Conservation (phyloP, 1,284 basidiomycete genomes). For the Porodaedalea pini region DNA sequence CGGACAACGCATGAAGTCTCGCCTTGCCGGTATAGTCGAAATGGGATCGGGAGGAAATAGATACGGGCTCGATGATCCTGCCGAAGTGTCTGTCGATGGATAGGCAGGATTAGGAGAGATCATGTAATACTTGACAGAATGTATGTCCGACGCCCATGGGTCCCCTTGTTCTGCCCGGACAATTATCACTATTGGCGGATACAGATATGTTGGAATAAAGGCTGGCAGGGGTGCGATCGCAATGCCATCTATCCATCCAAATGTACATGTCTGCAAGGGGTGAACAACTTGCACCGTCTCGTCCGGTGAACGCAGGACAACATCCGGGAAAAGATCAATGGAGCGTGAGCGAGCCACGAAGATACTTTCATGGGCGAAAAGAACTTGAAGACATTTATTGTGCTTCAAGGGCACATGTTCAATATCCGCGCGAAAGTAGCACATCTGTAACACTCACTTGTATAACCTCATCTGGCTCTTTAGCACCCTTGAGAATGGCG, state of each 20-base stretch:
- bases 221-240: constrained; percentile 27
- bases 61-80: constrained; percentile 30
- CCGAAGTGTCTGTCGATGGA: not conserved
- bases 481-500: constrained; percentile 42
- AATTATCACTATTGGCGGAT: constrained; percentile 43
- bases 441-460: not conserved
- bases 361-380: constrained; percentile 44
- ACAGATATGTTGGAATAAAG: constrained; percentile 14
- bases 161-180: constrained; percentile 53
- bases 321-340: constrained; percentile 50
- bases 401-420: constrained; percentile 24
- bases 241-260: constrained; percentile 62
- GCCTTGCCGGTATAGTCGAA: constrained; percentile 36
- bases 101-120: constrained; percentile 11
- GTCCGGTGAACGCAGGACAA: constrained; percentile 29
- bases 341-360: constrained; percentile 57
- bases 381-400: constrained; percentile 49
- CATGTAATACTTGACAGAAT: constrained; percentile 45
- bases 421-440: constrained; percentile 19
- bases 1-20: constrained; percentile 49
- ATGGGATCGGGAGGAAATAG: constrained; percentile 41
- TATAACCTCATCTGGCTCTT: constrained; percentile 29
- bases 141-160: constrained; percentile 50
- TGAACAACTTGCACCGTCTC: constrained; percentile 11
- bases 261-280: constrained; percentile 45